phyloP scores from a whole-genome alignment of 2,329 filamentous ascomycete genomes.

The Sclerotinia borealis region DNA sequence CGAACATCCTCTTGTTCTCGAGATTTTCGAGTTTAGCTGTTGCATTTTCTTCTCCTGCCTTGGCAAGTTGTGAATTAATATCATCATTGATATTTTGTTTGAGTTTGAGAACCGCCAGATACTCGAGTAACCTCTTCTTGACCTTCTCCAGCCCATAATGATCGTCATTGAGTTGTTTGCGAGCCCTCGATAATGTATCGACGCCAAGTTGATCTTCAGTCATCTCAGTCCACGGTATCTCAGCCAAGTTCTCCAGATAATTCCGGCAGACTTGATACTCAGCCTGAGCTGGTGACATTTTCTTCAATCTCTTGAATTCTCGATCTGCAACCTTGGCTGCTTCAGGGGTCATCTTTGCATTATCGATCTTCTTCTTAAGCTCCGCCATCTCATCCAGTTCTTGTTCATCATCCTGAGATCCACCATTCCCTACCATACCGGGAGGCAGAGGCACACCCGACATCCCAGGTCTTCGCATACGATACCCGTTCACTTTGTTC shows the following conservation, averaged over 20 bases:
- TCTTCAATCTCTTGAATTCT: conserved; percentile 79
- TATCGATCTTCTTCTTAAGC: conserved; percentile 78
- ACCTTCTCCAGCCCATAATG: conserved; percentile 96
- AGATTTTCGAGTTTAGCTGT: conserved; percentile 63
- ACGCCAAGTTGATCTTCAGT: conserved; percentile 83
- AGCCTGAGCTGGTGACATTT: conserved; percentile 94
- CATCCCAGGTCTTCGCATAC: conserved; percentile 24
- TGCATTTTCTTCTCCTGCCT: conserved; percentile 53
- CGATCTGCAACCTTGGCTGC: conserved; percentile 86
- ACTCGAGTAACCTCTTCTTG: conserved; percentile 93
- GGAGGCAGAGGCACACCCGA: conserved; percentile 24
- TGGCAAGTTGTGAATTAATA: conserved; percentile 70
- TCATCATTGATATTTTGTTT: conserved; percentile 87
- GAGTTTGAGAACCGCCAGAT: conserved; percentile 88
- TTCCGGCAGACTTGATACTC: conserved; percentile 92
- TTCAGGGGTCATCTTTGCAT: conserved; percentile 74
- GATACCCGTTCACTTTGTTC: conserved; percentile 40
- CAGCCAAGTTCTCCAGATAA: conserved; percentile 87
- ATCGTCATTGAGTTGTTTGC: conserved; percentile 88
- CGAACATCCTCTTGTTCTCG: conserved; percentile 76
- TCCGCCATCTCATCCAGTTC: conserved; percentile 88
- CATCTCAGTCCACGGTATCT: conserved; percentile 83
- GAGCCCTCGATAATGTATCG: conserved; percentile 70
- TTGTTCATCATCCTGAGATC: conserved; percentile 57
- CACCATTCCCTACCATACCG: conserved; percentile 16